Percentiles rank a stretch among this genome's conserved stretches.
Conservation (phyloP, 2,329 filamentous ascomycete species). For the Pseudogymnoascus sp. region DNA sequence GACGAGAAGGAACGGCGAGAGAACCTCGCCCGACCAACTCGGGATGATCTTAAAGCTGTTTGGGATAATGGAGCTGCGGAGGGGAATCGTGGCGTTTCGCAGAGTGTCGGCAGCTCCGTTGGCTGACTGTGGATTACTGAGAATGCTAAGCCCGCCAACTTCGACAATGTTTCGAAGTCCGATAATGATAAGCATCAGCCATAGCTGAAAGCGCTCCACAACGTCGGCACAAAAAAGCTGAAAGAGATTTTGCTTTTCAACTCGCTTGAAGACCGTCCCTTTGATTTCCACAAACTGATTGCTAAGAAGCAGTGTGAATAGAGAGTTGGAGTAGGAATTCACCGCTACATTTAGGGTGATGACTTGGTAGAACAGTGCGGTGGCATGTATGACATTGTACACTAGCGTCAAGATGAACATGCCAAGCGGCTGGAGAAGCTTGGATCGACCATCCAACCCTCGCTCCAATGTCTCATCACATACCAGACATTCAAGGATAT, state of each 20-base stretch:
- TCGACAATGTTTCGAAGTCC: conserved; percentile 94
- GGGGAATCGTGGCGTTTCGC: conserved; percentile 47
- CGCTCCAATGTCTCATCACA: conserved; percentile 87
- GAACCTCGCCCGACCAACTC: conserved; percentile 75
- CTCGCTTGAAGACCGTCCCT: conserved; percentile 95
- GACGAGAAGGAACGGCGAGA: conserved; percentile 89
- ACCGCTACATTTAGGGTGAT: conserved; percentile 97
- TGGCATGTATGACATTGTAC: conserved; percentile 83
- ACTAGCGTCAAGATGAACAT: conserved; percentile 81
- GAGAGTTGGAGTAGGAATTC: conserved; percentile 94
- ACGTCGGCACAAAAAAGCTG: conserved; percentile 94
- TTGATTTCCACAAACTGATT: conserved; percentile 99
- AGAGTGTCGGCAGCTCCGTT: conserved; percentile 36
- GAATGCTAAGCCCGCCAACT: conserved; percentile 70
- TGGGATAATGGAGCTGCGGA: conserved; percentile 70
- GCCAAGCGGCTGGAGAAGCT: conserved; percentile 77
- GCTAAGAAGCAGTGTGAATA: conserved; percentile 84
- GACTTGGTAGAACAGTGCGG: conserved; percentile 90
- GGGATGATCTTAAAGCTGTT: conserved; percentile 87
- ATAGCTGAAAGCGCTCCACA: conserved; percentile 93
- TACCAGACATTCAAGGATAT: conserved; percentile 92
- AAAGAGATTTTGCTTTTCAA: conserved; percentile 96
- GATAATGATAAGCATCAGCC: conserved; percentile 95
- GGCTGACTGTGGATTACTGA: conserved; percentile 35
- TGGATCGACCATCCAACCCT: conserved; percentile 79